These are phyloP conservation scores for Phialophora expanda DNA, from an alignment of 2,329 filamentous ascomycete genomes.

Conservation along the genomic window DNA sequence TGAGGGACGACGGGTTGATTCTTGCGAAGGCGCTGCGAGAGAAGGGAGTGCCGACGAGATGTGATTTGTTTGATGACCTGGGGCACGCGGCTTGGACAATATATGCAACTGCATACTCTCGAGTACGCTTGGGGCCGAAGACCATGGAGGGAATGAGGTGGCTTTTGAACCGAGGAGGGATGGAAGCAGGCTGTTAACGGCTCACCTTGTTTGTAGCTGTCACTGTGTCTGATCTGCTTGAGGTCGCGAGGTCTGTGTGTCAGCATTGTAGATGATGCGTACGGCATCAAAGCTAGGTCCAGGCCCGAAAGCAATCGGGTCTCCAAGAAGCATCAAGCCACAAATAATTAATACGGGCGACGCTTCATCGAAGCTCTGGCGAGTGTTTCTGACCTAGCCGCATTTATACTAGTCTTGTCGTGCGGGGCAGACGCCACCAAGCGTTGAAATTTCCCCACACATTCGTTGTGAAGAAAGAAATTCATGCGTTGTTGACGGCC, in stretches of 20 bases:
- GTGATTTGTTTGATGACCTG: constrained; percentile 2
- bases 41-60: constrained; percentile 11
- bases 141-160: constrained; percentile 19
- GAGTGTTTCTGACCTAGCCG: not conserved
- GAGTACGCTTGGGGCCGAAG: constrained; percentile 12
- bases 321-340: not conserved
- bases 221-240: no score
- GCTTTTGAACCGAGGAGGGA: not conserved
- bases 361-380: not conserved
- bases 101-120: constrained; percentile 15
- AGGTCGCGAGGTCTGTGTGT: no score
- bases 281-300: no score
- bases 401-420: not conserved
- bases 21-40: constrained; percentile 13
- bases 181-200: not conserved
- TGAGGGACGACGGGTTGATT: constrained; percentile 23
- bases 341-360: not conserved
- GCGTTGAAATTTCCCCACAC: constrained; percentile 5
- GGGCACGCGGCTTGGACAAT: constrained; percentile 17
- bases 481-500: not conserved
- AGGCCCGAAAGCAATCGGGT: not conserved
- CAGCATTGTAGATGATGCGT: no score
- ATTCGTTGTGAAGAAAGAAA: constrained; percentile 4
- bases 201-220: not conserved
- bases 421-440: not conserved